Base-by-base conservation (phyloP, 768 basidiomycete species). In the Myochromella boudieri region DNA sequence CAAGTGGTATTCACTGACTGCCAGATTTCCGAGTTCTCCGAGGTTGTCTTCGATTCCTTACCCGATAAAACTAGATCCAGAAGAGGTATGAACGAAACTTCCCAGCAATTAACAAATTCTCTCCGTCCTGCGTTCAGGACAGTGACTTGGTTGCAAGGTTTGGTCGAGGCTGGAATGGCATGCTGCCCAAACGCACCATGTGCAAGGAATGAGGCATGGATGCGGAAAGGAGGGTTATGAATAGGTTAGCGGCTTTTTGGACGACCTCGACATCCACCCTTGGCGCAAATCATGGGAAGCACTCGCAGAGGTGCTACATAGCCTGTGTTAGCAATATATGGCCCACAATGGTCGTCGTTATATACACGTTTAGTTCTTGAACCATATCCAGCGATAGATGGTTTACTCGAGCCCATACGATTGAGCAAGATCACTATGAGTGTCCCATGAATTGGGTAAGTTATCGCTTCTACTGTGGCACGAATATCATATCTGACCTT, bases 401-500 rank as follows among this genome's bases (percentile, higher is more conserved):
- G 63, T 32, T 15, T 60, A 29, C 14, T 61, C 58, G 25, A 69
- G 64, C 8, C 61, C 62, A 38, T 60, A 48, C 48, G 67, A 67
- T 43, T 68, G 63, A n/a, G 64, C 61, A 3, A 65, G 60, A 1
- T 64, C 46, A 6, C 63, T 59, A 17, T 59, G 25, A 2, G 65
- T 65, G 24, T 53, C 53, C 57, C 64, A 67, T 2, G 58, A 50
- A 14, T 53, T 46, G 5, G 29, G 20, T 0, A 68, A 63, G 29
- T 65, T 66, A 4, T 56, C 64, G 27, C 64, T 64, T 43, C 56
- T 49, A 14, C 67, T 68, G 37, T 69, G 65, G 6, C 69, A 22
- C 67, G 60, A 22, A 61, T 28, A 37, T 68, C 68, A 48, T 67
- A 69, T 34, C 65, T 55, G 22, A 69, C 63, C 62, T 69, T 41